Percentiles rank a stretch among this genome's conserved stretches.
Conservation (phyloP, 2,329 filamentous ascomycete genomes). For the Ophiostoma australiae region DNA sequence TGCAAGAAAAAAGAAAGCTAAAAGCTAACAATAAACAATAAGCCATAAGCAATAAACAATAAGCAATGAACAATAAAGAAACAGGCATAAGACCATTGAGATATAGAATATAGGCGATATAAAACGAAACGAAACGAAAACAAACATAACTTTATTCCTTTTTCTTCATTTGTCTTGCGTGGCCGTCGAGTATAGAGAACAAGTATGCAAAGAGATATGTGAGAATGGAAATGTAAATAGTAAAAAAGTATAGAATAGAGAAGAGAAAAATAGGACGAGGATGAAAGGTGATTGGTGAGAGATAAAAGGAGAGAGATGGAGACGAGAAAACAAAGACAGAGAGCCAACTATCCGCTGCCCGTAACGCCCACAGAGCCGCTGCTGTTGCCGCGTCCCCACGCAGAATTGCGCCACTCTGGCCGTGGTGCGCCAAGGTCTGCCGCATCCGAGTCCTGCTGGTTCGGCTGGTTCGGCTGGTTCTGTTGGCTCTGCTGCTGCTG, state of each 20-base stretch:
- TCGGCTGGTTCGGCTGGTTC: background rate
- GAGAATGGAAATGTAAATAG: background rate
- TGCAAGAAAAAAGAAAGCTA: background rate
- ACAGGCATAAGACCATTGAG: background rate
- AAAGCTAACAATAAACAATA: slow-evolving; percentile 1
- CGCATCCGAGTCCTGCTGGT: background rate
- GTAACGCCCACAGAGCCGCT: slow-evolving; percentile 47
- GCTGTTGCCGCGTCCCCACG: slow-evolving; percentile 47
- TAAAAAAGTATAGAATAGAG: background rate
- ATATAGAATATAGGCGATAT: slow-evolving; percentile 6
- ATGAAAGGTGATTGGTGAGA: background rate
- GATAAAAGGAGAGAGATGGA: background rate
- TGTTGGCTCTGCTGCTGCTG: slow-evolving; percentile 25
- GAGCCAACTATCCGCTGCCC: slow-evolving; percentile 38
- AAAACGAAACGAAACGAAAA: background rate
- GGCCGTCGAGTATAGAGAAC: background rate
- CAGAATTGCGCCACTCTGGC: slow-evolving; percentile 56
- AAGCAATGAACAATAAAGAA: background rate
- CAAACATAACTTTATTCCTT: background rate
- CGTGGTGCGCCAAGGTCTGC: slow-evolving; percentile 35
- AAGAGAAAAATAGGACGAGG: background rate
- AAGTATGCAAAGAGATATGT: too few species aligned
- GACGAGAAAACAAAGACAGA: background rate
- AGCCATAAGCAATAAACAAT: too few species aligned
- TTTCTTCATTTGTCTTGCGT: background rate